These are phyloP conservation scores for Podaxis carcinomalis DNA, from an alignment of 768 basidiomycete species.

Conservation along the genomic window DNA sequence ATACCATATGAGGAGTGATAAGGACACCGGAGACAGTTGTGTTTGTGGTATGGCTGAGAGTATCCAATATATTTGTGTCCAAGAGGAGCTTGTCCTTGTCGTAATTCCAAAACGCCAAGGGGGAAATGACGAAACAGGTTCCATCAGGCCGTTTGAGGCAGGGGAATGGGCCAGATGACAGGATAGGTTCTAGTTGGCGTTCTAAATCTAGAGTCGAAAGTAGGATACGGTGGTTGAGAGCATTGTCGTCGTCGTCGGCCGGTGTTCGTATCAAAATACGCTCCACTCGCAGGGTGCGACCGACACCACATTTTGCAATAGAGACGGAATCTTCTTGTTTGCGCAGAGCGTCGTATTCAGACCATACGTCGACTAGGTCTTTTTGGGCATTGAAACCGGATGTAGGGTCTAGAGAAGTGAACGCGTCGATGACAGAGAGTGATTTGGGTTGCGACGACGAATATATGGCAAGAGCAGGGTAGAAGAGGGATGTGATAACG, in stretches of 20 bases:
- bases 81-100: conserved; percentile 48
- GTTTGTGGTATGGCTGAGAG: conserved; percentile 50
- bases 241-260: conserved; percentile 39
- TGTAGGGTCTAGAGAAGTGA: conserved; percentile 48
- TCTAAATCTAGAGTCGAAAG: conserved; percentile 65
- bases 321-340: conserved; percentile 67
- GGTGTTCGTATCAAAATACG: conserved; percentile 65
- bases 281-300: conserved; percentile 71
- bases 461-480: conserved; percentile 85
- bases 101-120: conserved; percentile 71
- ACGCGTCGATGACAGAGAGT: conserved; percentile 60
- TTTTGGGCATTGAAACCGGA: conserved; percentile 51
- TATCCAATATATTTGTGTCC: conserved; percentile 55
- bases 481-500: conserved; percentile 86
- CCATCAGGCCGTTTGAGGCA: conserved; percentile 54
- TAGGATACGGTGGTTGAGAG: conserved; percentile 59
- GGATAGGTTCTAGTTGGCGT: conserved; percentile 40
- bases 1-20: conserved; percentile 69
- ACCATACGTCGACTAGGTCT: conserved; percentile 73
- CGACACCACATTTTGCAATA: conserved; percentile 65
- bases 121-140: conserved; percentile 68
- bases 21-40: conserved; percentile 59
- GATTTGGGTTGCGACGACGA: conserved; percentile 68
- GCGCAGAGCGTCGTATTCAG: conserved; percentile 56
- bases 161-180: conserved; percentile 33